Conservation (phyloP, 2,329 filamentous ascomycete genomes). For the Alternaria incomplexa region DNA sequence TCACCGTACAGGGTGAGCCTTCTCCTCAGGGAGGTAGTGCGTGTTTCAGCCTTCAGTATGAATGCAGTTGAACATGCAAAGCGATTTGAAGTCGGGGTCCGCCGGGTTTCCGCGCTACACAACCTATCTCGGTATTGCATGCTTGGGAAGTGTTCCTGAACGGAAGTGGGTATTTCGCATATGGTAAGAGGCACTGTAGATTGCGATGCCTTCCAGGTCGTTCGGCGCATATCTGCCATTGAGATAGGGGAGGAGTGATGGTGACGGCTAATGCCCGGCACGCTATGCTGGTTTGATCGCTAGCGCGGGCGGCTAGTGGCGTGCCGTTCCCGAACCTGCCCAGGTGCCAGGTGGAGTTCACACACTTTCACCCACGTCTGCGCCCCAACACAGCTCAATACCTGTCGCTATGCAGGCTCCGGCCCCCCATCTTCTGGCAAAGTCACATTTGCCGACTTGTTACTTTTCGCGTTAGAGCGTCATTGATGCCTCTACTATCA, state of each 20-base stretch:
- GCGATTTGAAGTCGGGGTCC: not conserved
- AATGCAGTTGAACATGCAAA: not conserved
- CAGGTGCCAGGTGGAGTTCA: not conserved
- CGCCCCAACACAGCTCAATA: not conserved
- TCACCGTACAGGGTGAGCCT: not conserved
- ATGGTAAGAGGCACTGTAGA: not conserved
- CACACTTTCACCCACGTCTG: not conserved
- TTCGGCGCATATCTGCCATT: not conserved
- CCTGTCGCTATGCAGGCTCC: not conserved
- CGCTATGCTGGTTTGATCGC: not conserved
- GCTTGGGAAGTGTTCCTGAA: not conserved
- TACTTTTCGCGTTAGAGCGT: not conserved
- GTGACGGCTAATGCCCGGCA: not conserved
- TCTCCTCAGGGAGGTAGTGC: not conserved
- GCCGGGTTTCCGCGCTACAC: not conserved
- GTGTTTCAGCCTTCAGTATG: not conserved
- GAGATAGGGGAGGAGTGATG: not conserved
- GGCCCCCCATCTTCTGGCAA: not conserved
- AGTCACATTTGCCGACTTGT: not conserved
- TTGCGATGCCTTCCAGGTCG: not conserved
- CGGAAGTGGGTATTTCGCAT: not conserved
- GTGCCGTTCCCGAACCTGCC: not conserved
- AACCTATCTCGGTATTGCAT: not conserved
- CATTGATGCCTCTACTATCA: not conserved
- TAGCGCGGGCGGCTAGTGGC: not conserved